These are phyloP conservation scores for Chromosphaera perkinsii DNA, from an alignment of 208 protist species.

Conservation along the genomic window DNA sequence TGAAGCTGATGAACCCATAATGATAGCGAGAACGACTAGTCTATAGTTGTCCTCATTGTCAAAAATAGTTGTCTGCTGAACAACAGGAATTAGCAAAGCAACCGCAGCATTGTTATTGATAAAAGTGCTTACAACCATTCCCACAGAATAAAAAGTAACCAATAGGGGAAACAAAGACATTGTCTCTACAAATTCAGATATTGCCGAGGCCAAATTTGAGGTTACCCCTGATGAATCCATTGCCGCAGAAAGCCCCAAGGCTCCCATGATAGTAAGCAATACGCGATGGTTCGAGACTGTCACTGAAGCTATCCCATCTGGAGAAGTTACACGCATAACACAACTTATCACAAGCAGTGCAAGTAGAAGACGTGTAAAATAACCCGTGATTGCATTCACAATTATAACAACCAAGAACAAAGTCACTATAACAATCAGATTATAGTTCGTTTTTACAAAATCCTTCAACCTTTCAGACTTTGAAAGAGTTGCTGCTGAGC, in stretches of 20 bases:
- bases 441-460: too few species aligned
- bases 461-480: too few species aligned
- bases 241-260: neutral
- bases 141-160: neutral
- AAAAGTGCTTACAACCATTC: neutral
- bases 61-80: neutral
- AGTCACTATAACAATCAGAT: neutral
- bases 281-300: neutral
- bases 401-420: constrained; percentile 5
- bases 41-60: neutral
- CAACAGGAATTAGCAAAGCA: neutral
- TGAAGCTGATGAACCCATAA: constrained; percentile 3
- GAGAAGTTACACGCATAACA: neutral
- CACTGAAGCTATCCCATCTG: neutral
- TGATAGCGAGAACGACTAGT: constrained; percentile 6
- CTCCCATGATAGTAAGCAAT: constrained; percentile 11
- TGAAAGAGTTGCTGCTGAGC: too few species aligned
- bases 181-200: neutral
- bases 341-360: neutral
- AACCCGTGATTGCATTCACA: neutral
- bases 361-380: constrained; percentile 2
- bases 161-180: neutral
- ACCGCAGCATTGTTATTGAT: constrained; percentile 24
- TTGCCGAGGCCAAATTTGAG: neutral
- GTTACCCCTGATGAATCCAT: constrained; percentile 7